These are phyloP conservation scores for Aspergillus sparsus DNA, from an alignment of 495 filamentous ascomycete genomes.

Conservation along the genomic window DNA sequence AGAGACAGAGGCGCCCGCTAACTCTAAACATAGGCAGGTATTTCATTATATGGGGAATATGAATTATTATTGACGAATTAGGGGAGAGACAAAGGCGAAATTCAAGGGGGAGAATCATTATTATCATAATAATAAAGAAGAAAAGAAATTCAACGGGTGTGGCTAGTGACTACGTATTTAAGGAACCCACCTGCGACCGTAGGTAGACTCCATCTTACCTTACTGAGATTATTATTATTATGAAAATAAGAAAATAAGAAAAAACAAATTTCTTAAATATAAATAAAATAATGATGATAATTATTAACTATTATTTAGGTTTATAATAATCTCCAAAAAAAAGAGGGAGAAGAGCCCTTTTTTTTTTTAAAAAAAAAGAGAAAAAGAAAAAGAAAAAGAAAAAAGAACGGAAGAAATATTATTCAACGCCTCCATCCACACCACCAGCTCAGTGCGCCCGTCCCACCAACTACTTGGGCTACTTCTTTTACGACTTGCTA, in stretches of 20 bases:
- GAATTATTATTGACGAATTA: neutral
- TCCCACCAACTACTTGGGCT: conserved; percentile 20
- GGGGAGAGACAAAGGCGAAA: neutral
- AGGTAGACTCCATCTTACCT: neutral
- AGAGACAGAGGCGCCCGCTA: neutral
- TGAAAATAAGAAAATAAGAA: neutral
- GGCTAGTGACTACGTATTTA: conserved; percentile 21
- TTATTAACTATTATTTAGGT: neutral
- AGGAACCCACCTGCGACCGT: conserved; percentile 4
- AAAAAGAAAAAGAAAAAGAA: conserved; percentile 2
- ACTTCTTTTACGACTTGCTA: conserved; percentile 13
- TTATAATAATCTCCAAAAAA: conserved; percentile 18
- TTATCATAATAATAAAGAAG: conserved; percentile 1
- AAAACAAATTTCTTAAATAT: neutral
- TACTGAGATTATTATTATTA: neutral
- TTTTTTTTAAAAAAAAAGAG: too few relatives aligned
- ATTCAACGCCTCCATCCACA: conserved; percentile 21
- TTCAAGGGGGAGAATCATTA: neutral
- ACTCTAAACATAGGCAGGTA: neutral
- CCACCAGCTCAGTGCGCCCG: conserved; percentile 15
- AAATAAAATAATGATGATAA: too few relatives aligned
- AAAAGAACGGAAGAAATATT: conserved; percentile 7
- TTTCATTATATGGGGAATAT: neutral
- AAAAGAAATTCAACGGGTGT: conserved; percentile 19
- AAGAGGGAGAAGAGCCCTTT: too few relatives aligned